Evolutionary conservation across 768 basidiomycete species (phyloP), one percentile per base, ranked within the genome.

Genomic region (Hirschioporus abietinus): DNA sequence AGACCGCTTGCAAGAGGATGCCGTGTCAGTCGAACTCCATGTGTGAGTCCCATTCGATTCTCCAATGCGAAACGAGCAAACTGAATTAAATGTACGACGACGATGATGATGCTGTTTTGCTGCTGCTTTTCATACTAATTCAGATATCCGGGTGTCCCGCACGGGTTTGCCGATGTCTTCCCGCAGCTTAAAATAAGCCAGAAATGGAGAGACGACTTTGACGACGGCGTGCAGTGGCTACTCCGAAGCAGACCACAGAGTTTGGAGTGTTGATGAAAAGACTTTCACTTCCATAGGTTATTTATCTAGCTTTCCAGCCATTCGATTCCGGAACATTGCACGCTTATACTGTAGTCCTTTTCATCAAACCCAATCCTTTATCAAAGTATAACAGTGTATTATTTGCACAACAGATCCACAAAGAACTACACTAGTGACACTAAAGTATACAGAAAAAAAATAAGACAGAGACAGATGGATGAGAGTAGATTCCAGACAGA

Each of bases 71-170:
- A 3, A 8, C 30, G 30, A 30, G 30, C 30, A 30, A 30, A 18
- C 20, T 24, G 34, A 26, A 9, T n/a, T 3, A 7, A 59, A 6
- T 60, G 8, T 2, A 8, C 8, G 30, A 2, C 8, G 30, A 30
- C 30, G 2, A 30, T 30, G 30, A 8, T 30, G 30, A 8, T n/a
- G n/a, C n/a, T n/a, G n/a, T n/a, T n/a, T n/a, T n/a, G n/a, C n/a
- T n/a, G n/a, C n/a, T n/a, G n/a, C n/a, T n/a, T n/a, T n/a, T n/a
- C n/a, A n/a, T n/a, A n/a, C n/a, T n/a, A n/a, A 17, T 23, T 42
- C 63, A 75, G 74, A 59, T 74, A 74, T 66, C 71, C 75, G 1
- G 75, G 75, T 15, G 64, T 72, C 0, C 65, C 68, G n/a, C 75
- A 76, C 27, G 73, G 67, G n/a, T 72, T 73, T 64, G 52, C 66